Conservation (phyloP, 2,329 filamentous ascomycete species). For the Kalaharituber pfeilii region DNA sequence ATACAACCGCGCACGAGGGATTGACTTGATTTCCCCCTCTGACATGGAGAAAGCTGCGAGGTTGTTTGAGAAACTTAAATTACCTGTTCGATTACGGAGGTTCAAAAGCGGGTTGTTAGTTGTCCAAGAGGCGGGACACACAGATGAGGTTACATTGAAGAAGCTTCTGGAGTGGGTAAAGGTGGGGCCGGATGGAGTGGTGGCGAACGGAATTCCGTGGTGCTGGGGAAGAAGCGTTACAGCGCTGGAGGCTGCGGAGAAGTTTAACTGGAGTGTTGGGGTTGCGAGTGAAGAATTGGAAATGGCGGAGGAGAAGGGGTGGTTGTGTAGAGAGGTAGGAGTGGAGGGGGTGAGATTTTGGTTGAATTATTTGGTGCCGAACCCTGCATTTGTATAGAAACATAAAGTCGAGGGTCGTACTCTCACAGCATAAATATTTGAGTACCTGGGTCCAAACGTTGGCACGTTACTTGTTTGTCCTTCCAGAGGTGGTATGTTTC, state of each 20-base stretch:
- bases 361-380: conserved; percentile 50
- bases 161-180: conserved; percentile 61
- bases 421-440: too few species aligned
- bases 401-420: too few species aligned
- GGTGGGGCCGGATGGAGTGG: conserved; percentile 22
- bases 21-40: conserved; percentile 78
- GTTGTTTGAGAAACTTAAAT: conserved; percentile 70
- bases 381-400: too few species aligned
- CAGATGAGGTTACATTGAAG: conserved; percentile 73
- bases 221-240: conserved; percentile 69
- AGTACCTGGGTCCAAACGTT: too few species aligned
- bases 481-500: too few species aligned
- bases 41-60: conserved; percentile 83
- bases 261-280: conserved; percentile 92
- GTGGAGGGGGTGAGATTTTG: conserved; percentile 86
- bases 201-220: neutral
- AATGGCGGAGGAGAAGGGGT: conserved; percentile 86
- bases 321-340: conserved; percentile 75
- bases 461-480: too few species aligned
- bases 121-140: conserved; percentile 73
- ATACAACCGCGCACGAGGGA: conserved; percentile 83
- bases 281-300: conserved; percentile 90
- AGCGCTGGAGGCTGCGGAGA: conserved; percentile 70
- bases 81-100: conserved; percentile 69
- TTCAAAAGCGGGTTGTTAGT: conserved; percentile 93